Base-by-base conservation (phyloP, 2,329 filamentous ascomycete genomes). In the Trichoderma pleuroti region DNA sequence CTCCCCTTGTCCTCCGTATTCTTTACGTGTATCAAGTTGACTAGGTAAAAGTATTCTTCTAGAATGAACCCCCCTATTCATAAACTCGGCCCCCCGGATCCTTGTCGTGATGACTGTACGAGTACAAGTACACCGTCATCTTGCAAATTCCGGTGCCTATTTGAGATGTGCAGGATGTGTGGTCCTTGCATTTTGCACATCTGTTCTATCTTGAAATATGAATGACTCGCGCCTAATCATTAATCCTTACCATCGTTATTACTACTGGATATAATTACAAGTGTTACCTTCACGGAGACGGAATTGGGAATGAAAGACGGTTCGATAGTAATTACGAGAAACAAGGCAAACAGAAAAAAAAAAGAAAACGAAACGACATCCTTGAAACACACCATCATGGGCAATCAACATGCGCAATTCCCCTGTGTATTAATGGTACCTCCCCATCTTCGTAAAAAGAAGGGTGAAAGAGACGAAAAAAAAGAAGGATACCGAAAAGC, bases 381-480 rank as follows among this genome's bases (percentile, higher is more conserved):
- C 21, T 14, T 24, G 39, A 52, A 52, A 24, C 46, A 24, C 46
- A 24, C 0, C n/a, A 24, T 52, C 56, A 36, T 65, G 46, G 30
- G 18, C n/a, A n/a, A 18, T 36, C 11, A 16, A 36, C 2, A 32
- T 61, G 21, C 65, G 65, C 54, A 49, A 68, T 60, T 59, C 36
- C 59, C 70, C 59, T 60, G 46, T 73, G 60, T 73, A 74, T 75
- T 74, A 73, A 74, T 72, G 71, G 54, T 36, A 26, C 36, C 36
- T n/a, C 72, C 72, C 68, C 26, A 60, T 72, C 72, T 69, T 72
- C 72, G 70, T 70, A 57, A 52, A 62, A 39, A 61, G 30, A 54
- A 26, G 8, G 57, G 54, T 32, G 39, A 6, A 24, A 42, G n/a
- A 63, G 54, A 62, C 21, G 18, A 30, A 57, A 46, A 72, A 72